These are phyloP conservation scores for Leccinum subfulvum DNA, from an alignment of 1,284 basidiomycete species.

Conservation along the genomic window DNA sequence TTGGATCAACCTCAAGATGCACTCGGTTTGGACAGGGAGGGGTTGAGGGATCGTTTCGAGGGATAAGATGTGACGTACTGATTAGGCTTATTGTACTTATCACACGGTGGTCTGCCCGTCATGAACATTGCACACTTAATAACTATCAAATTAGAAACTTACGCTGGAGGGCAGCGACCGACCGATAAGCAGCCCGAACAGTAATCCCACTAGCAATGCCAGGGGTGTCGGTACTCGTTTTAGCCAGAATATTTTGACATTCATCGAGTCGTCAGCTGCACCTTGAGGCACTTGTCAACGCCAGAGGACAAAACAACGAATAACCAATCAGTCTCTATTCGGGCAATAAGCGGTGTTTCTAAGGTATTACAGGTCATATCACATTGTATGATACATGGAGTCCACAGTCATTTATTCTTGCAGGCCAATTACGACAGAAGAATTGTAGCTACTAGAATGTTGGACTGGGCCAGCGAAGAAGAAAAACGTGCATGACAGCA, in stretches of 20 bases:
- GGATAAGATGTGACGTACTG: too few species aligned
- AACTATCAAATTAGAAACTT: constrained; percentile 27
- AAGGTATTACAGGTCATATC: background rate
- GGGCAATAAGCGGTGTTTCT: background rate
- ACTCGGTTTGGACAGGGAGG: too few species aligned
- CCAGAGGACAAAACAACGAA: background rate
- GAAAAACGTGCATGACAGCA: background rate
- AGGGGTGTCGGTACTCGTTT: constrained; percentile 49
- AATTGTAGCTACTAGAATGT: background rate
- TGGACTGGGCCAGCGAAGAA: background rate
- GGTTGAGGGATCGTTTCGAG: too few species aligned
- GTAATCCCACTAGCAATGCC: constrained; percentile 61
- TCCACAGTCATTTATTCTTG: background rate
- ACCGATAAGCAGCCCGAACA: constrained; percentile 65
- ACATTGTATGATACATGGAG: background rate
- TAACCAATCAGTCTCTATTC: background rate
- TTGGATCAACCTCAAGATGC: too few species aligned
- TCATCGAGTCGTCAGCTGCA: constrained; percentile 23
- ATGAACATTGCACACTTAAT: too few species aligned
- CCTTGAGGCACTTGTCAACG: background rate
- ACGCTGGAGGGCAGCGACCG: constrained; percentile 50
- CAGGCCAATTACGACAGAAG: background rate
- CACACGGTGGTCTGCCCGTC: too few species aligned
- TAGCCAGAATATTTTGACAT: constrained; percentile 28
- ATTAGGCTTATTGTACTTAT: too few species aligned